Conservation (phyloP, 768 basidiomycete species). For the Mycena chlorophos region DNA sequence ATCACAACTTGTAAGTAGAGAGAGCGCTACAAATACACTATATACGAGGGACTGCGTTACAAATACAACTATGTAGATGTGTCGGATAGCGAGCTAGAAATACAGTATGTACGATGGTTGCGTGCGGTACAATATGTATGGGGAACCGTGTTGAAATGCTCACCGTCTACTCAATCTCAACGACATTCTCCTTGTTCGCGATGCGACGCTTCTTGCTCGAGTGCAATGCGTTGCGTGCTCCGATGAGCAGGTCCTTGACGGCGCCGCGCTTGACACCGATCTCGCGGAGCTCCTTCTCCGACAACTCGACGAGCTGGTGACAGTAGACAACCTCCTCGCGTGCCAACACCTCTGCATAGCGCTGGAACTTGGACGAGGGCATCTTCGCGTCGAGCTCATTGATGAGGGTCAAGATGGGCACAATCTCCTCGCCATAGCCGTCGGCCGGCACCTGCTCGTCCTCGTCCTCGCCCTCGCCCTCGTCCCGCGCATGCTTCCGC, state of each 20-base stretch:
- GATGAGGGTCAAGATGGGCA: not conserved
- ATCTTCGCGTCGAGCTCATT: not conserved
- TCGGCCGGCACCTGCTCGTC: too few species aligned
- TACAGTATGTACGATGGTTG: constrained; percentile 1
- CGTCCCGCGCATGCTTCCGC: not conserved
- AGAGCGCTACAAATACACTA: not conserved
- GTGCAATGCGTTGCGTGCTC: not conserved
- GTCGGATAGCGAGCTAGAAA: not conserved
- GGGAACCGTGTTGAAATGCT: not conserved
- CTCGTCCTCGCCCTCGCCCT: not conserved
- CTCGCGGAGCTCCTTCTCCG: not conserved
- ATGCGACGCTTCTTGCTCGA: not conserved
- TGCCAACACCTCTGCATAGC: not conserved
- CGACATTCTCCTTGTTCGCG: constrained; percentile 7
- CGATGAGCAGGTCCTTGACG: not conserved
- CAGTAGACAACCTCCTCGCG: not conserved
- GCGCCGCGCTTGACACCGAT: not conserved
- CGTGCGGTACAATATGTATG: too few species aligned
- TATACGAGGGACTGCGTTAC: not conserved
- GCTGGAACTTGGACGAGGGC: not conserved
- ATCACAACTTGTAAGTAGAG: constrained; percentile 1
- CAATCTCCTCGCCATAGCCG: not conserved
- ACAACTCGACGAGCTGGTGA: not conserved
- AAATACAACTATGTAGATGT: not conserved
- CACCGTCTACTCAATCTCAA: not conserved